Conservation (phyloP, 192 early-diverging fungal species). For the Backusella mclennaniae region DNA sequence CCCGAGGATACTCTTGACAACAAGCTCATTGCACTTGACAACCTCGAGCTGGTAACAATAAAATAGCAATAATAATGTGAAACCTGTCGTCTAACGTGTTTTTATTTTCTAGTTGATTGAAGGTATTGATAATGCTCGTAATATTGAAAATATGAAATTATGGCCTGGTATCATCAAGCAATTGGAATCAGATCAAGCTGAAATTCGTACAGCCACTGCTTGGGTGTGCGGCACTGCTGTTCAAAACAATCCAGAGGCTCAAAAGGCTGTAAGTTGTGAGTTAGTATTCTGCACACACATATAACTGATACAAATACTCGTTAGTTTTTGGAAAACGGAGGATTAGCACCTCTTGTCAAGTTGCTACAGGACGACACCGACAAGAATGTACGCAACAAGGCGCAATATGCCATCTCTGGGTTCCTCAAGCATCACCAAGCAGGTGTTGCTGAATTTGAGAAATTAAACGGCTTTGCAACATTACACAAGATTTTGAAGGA, state of each 20-base stretch:
- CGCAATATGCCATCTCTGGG: slow-evolving; percentile 69
- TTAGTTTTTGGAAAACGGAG: slow-evolving; percentile 50
- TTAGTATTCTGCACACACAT: neutral
- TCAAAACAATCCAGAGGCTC: slow-evolving; percentile 90
- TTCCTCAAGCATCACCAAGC: slow-evolving; percentile 56
- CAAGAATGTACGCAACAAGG: slow-evolving; percentile 57
- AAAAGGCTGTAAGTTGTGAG: slow-evolving; percentile 57
- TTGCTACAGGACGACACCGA: slow-evolving; percentile 45
- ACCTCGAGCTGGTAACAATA: slow-evolving; percentile 75
- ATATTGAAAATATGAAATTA: slow-evolving; percentile 85
- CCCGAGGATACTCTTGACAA: slow-evolving; percentile 59
- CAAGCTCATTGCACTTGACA: slow-evolving; percentile 83
- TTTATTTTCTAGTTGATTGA: slow-evolving; percentile 57
- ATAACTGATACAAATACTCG: neutral
- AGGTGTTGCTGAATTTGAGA: slow-evolving; percentile 58
- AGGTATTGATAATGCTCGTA: slow-evolving; percentile 81
- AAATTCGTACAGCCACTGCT: slow-evolving; percentile 66
- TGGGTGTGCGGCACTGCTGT: slow-evolving; percentile 95
- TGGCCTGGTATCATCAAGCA: slow-evolving; percentile 78
- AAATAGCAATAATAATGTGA: neutral
- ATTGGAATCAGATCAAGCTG: slow-evolving; percentile 46
- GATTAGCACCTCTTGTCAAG: slow-evolving; percentile 43
- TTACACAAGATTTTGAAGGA: slow-evolving; percentile 48
- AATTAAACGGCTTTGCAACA: slow-evolving; percentile 40
- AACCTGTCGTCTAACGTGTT: neutral